Evolutionary conservation across 371 early-diverging fungal genomes (phyloP).

Genomic region (Dichotomocladium elegans): DNA sequence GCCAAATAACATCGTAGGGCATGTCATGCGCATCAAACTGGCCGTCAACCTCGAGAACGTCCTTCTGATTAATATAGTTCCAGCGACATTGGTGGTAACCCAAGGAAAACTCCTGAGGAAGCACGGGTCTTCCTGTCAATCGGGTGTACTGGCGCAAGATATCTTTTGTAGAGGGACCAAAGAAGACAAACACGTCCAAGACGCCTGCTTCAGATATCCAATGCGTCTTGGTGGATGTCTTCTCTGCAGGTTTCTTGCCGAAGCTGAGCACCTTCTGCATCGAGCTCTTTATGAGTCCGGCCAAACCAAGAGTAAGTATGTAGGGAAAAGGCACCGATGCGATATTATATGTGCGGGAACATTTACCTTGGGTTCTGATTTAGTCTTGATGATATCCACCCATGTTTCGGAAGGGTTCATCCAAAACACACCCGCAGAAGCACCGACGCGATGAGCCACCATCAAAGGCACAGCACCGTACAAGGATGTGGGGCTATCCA

Average conservation of each 20-base stretch:
- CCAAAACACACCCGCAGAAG: constrained; percentile 78
- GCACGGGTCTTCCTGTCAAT: constrained; percentile 77
- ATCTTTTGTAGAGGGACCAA: constrained; percentile 73
- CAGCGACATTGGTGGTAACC: constrained; percentile 94
- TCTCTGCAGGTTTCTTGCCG: constrained; percentile 8
- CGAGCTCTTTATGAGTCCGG: constrained; percentile 6
- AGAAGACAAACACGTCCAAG: constrained; percentile 87
- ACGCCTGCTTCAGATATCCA: constrained; percentile 94
- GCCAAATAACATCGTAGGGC: constrained; percentile 93
- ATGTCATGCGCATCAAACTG: constrained; percentile 83
- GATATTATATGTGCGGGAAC: background rate
- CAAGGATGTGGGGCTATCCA: constrained; percentile 92
- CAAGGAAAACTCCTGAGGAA: constrained; percentile 89
- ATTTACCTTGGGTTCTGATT: constrained; percentile 18
- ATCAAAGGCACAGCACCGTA: constrained; percentile 96
- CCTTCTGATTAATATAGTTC: constrained; percentile 87
- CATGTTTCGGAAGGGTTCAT: constrained; percentile 96
- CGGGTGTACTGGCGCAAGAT: constrained; percentile 70
- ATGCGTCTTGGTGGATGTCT: constrained; percentile 67
- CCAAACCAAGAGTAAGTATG: background rate
- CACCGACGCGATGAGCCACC: constrained; percentile 75
- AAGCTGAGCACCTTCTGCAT: constrained; percentile 30
- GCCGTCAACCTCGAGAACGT: constrained; percentile 76
- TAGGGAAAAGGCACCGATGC: background rate
- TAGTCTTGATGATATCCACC: constrained; percentile 84